These are phyloP conservation scores for Rhodotorula sp. DNA, from an alignment of 1,284 basidiomycete species.

Conservation along the genomic window DNA sequence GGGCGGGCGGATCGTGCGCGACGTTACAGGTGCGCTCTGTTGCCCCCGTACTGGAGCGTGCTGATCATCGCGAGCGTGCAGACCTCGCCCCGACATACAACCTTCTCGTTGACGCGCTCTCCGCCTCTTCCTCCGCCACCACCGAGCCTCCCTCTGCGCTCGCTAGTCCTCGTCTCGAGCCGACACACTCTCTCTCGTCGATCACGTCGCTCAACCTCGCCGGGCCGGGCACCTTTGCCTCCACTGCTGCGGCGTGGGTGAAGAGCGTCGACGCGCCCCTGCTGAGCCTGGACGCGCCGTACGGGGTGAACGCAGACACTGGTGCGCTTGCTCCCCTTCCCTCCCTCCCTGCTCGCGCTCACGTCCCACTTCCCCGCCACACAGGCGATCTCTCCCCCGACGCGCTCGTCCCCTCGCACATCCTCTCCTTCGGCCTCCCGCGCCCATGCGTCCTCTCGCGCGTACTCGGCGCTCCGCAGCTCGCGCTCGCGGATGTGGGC, in stretches of 20 bases:
- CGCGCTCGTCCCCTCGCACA: constrained; percentile 4
- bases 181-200: not conserved
- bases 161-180: not conserved
- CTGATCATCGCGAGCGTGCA: not conserved
- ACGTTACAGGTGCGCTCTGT: constrained; percentile 10
- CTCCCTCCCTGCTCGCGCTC: not conserved
- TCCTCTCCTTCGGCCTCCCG: constrained; percentile 25
- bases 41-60: too few relatives aligned
- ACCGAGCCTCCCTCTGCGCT: not conserved
- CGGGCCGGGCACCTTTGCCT: not conserved
- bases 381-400: not conserved
- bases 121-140: not conserved
- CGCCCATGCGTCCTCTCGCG: not conserved
- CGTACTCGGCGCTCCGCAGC: not conserved
- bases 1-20: constrained; percentile 24
- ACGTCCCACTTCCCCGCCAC: not conserved
- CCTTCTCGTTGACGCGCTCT: constrained; percentile 28
- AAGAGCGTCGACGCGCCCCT: not conserved
- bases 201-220: not conserved
- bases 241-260: not conserved
- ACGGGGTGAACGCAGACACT: constrained; percentile 2
- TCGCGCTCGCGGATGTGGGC: constrained; percentile 23
- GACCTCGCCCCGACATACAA: constrained; percentile 24
- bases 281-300: constrained; percentile 15
- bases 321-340: not conserved